phyloP scores from a whole-genome alignment of 306 rosid species.

The Lathyrus tuberosus region DNA sequence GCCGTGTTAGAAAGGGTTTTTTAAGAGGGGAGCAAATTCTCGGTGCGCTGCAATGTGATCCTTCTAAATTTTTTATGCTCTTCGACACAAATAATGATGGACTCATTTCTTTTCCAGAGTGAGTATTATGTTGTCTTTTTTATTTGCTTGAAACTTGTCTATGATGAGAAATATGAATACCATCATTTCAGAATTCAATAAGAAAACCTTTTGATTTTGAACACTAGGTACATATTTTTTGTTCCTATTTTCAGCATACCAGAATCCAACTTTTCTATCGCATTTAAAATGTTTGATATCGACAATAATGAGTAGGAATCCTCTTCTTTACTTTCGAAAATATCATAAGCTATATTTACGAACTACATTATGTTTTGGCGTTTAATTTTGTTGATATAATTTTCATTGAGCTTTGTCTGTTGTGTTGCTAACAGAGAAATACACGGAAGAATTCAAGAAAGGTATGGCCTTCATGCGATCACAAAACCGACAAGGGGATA shows the following conservation, averaged over 20 bases:
- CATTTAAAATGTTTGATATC: slow-evolving; percentile 85
- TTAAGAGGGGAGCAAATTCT: slow-evolving; percentile 68
- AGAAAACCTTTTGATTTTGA: background rate
- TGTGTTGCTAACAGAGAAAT: slow-evolving; percentile 54
- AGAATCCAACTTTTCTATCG: slow-evolving; percentile 70
- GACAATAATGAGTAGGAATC: slow-evolving; percentile 67
- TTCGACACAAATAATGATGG: slow-evolving; percentile 84
- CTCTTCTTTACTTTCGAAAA: no score
- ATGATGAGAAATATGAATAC: no score
- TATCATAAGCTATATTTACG: slow-evolving; percentile 2
- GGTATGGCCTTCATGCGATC: slow-evolving; percentile 78
- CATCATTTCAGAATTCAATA: slow-evolving; percentile 3
- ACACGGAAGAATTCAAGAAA: slow-evolving; percentile 69
- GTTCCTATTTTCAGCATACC: slow-evolving; percentile 85
- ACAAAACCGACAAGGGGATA: slow-evolving; percentile 66
- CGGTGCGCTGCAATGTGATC: slow-evolving; percentile 51
- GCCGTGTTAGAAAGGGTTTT: slow-evolving; percentile 71
- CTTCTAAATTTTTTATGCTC: slow-evolving; percentile 80
- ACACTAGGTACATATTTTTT: slow-evolving; percentile 66
- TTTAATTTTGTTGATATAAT: background rate
- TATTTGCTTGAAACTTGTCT: slow-evolving; percentile 5
- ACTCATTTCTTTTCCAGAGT: slow-evolving; percentile 82
- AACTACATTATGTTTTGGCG: slow-evolving; percentile 22
- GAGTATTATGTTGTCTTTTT: slow-evolving; percentile 32
- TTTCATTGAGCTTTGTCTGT: slow-evolving; percentile 5